These are phyloP conservation scores for Tylopilus orsonianus DNA, from an alignment of 1,284 basidiomycete species.

Conservation along the genomic window DNA sequence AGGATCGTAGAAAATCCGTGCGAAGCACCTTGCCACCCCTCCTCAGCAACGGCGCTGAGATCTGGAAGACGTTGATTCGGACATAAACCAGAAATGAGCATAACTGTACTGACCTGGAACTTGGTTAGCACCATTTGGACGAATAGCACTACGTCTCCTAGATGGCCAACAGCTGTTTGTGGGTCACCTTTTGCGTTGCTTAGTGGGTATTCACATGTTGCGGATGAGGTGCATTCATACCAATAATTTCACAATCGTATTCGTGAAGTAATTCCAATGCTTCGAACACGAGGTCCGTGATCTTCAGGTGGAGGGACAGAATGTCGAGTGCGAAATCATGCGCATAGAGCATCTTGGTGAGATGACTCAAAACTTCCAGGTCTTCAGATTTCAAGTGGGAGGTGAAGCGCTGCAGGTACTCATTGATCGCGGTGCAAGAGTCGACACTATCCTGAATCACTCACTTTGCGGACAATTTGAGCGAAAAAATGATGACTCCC, in stretches of 20 bases:
- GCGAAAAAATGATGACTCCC: conserved; percentile 61
- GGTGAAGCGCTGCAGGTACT: conserved; percentile 50
- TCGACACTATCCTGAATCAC: conserved; percentile 1
- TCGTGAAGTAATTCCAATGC: conserved; percentile 63
- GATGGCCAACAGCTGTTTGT: conserved; percentile 71
- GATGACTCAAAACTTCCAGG: conserved; percentile 62
- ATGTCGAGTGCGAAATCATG: conserved; percentile 63
- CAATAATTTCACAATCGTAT: conserved; percentile 77
- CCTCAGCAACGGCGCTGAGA: conserved; percentile 35
- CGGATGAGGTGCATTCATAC: conserved; percentile 42
- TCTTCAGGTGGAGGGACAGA: conserved; percentile 62
- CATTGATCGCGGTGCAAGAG: not conserved
- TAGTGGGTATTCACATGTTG: conserved; percentile 6
- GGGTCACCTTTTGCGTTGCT: conserved; percentile 61
- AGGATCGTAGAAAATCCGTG: conserved; percentile 52
- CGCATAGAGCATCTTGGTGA: conserved; percentile 62
- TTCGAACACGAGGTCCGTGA: conserved; percentile 61
- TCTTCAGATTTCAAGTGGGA: conserved; percentile 51
- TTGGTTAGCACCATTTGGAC: conserved; percentile 60
- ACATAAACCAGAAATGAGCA: not conserved
- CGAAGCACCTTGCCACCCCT: conserved; percentile 47
- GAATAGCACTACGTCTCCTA: conserved; percentile 75
- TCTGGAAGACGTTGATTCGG: conserved; percentile 17
- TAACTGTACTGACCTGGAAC: conserved; percentile 55
- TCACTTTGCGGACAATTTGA: conserved; percentile 56